Evolutionary conservation across 176 grass and related monocot species (phyloP).

Genomic region (Musa beccarii): DNA sequence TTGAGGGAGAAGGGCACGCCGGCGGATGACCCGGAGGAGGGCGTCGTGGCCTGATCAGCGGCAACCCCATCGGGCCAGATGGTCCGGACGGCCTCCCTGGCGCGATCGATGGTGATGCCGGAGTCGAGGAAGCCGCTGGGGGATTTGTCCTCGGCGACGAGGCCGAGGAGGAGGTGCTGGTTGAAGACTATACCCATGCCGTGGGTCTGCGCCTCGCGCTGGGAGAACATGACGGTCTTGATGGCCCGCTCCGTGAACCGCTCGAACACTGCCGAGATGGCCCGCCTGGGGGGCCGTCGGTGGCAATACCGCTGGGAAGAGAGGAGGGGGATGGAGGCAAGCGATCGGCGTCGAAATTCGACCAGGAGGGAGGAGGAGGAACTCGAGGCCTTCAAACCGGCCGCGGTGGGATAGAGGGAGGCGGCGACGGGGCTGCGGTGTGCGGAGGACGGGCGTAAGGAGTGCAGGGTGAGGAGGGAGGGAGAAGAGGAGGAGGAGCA

Average conservation of each 20-base stretch:
- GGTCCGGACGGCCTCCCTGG: conserved; percentile 52
- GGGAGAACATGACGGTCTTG: conserved; percentile 70
- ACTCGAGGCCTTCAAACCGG: not conserved
- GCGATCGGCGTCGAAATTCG: not conserved
- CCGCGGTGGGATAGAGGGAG: not conserved
- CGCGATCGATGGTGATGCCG: conserved; percentile 68
- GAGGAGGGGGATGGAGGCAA: not conserved
- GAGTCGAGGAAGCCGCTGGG: conserved; percentile 54
- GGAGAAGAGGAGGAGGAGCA: not conserved
- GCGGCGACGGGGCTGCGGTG: not conserved
- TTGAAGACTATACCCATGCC: conserved; percentile 53
- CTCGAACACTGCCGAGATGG: conserved; percentile 68
- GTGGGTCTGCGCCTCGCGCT: conserved; percentile 62
- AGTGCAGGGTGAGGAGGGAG: not conserved
- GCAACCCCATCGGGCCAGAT: conserved; percentile 25
- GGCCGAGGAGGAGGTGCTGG: conserved; percentile 82
- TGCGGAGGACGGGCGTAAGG: not conserved
- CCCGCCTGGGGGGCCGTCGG: not conserved
- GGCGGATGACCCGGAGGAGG: conserved; percentile 22
- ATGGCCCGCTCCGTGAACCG: conserved; percentile 88
- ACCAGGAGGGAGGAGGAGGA: not conserved
- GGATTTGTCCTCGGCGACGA: conserved; percentile 71
- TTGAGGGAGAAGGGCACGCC: conserved; percentile 64
- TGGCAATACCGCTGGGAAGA: not conserved
- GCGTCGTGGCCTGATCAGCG: not conserved